A percentile compares a stretch with the other conserved stretches of the same genome.
Conservation (phyloP, 2,329 filamentous ascomycete genomes). For the Talaromyces marneffei region DNA sequence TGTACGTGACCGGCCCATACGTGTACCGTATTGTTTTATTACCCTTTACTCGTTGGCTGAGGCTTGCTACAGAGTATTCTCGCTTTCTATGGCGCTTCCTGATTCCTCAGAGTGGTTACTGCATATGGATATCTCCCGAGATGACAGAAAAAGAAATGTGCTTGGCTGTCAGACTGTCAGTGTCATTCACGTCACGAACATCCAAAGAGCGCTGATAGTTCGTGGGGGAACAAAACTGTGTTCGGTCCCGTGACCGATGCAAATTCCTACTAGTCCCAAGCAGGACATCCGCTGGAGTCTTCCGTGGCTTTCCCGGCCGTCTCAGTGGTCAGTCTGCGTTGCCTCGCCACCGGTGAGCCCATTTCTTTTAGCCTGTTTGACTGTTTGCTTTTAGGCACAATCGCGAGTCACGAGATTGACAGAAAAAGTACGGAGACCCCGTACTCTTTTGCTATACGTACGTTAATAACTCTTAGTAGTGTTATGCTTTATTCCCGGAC, state of each 20-base stretch:
- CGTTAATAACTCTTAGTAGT: no score
- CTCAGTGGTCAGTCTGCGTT: not conserved
- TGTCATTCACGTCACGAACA: not conserved
- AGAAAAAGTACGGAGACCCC: not conserved
- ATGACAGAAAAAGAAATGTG: not conserved
- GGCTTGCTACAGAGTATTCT: no score
- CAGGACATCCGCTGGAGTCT: not conserved
- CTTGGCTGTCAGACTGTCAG: not conserved
- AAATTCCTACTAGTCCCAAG: not conserved
- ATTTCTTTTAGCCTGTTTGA: not conserved
- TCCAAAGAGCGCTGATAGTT: not conserved
- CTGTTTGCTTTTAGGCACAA: not conserved
- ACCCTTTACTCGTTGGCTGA: not conserved
- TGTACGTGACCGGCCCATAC: not conserved
- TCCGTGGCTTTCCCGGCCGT: not conserved
- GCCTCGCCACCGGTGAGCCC: slow-evolving; percentile 2
- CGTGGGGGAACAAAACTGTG: slow-evolving; percentile 2
- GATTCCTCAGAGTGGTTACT: not conserved
- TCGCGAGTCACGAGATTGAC: not conserved
- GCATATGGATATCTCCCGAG: not conserved
- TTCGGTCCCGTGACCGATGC: not conserved
- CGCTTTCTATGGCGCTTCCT: not conserved
- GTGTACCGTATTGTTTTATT: not conserved
- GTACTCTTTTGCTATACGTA: no score
- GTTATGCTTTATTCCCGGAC: not conserved